Evolutionary conservation across 192 early-diverging fungal species (phyloP).

Genomic region (Linnemannia elongata): DNA sequence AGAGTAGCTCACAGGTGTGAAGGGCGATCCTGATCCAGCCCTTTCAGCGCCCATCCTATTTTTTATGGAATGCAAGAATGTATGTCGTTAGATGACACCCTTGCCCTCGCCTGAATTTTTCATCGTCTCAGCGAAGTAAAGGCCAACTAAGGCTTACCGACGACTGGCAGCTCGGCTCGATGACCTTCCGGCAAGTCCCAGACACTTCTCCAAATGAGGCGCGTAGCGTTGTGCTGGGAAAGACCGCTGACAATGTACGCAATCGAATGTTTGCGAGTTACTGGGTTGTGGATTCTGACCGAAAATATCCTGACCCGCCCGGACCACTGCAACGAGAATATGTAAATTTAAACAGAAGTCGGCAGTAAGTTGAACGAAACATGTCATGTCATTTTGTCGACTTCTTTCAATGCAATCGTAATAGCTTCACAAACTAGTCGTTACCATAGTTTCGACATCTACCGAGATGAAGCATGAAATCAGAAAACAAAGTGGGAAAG

Average conservation of each 20-base stretch:
- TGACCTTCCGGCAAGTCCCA: constrained; percentile 81
- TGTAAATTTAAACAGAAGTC: background rate
- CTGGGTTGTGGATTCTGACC: constrained; percentile 68
- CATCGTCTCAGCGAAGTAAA: background rate
- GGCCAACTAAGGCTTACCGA: constrained; percentile 42
- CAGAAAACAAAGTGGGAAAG: background rate
- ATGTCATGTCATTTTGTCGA: background rate
- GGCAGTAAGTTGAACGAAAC: background rate
- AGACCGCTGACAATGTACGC: constrained; percentile 81
- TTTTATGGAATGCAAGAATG: background rate
- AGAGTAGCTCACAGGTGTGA: constrained; percentile 52
- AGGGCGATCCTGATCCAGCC: constrained; percentile 55
- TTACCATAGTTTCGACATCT: constrained; percentile 58
- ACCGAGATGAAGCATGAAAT: background rate
- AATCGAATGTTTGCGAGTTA: constrained; percentile 79
- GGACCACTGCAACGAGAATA: constrained; percentile 43
- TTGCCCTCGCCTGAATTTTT: background rate
- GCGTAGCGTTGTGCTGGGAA: constrained; percentile 91
- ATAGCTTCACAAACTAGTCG: background rate
- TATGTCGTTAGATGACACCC: background rate
- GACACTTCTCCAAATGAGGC: constrained; percentile 92
- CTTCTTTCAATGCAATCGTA: background rate
- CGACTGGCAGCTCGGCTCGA: constrained; percentile 71
- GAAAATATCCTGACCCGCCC: constrained; percentile 74
- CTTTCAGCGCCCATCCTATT: constrained; percentile 47